phyloP scores from a whole-genome alignment of 345 rosid genomes.

The Sisymbrium altissimum region DNA sequence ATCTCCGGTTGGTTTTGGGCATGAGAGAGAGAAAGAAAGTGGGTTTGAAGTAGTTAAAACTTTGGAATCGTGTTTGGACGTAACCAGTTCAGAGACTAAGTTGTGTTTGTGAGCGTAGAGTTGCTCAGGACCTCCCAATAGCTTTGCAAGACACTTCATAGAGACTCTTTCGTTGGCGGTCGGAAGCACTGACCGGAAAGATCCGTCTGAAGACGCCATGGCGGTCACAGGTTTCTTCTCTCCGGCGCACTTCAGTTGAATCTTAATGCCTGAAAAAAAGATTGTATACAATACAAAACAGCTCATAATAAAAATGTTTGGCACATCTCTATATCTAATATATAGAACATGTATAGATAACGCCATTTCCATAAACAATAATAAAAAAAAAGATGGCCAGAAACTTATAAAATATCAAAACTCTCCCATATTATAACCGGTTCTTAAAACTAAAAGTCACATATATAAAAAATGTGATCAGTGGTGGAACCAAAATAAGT shows the following conservation, averaged over 20 bases:
- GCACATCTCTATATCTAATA: not conserved
- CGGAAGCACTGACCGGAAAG: constrained; percentile 7
- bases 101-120: constrained; percentile 31
- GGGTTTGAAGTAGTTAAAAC: constrained; percentile 18
- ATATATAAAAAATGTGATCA: too few species aligned
- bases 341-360: too few species aligned
- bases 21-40: constrained; percentile 21
- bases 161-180: not conserved
- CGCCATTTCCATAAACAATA: too few species aligned
- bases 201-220: constrained; percentile 16
- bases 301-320: not conserved
- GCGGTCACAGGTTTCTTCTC: constrained; percentile 21
- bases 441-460: too few species aligned
- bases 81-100: constrained; percentile 22
- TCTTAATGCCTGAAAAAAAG: constrained; percentile 15
- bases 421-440: too few species aligned
- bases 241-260: constrained; percentile 29
- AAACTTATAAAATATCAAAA: too few species aligned
- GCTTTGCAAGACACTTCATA: constrained; percentile 26
- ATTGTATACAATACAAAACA: not conserved
- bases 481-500: too few species aligned
- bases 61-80: constrained; percentile 13
- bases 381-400: too few species aligned
- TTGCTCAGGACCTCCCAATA: constrained; percentile 36
- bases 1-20: constrained; percentile 28